Percentiles rank a stretch among this genome's conserved stretches.
phyloP scores from a whole-genome alignment of 306 rosid genomes.

The Fragaria vesca region DNA sequence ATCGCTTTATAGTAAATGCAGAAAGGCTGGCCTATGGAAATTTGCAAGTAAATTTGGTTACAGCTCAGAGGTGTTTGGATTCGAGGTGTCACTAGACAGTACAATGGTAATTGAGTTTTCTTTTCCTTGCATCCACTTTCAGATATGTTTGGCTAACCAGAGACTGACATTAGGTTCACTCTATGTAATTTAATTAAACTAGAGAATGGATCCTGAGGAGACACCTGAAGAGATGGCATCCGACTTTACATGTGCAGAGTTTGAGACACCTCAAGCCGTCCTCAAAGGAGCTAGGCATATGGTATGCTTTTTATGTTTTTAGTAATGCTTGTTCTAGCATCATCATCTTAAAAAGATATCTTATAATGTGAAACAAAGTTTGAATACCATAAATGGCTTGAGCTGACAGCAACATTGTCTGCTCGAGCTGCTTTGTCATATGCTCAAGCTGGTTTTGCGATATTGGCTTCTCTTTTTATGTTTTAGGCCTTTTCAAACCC shows the following conservation, averaged over 20 bases:
- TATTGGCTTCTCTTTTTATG: neutral
- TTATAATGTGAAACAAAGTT: neutral
- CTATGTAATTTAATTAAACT: neutral
- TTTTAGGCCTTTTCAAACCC: neutral
- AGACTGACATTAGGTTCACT: constrained; percentile 12
- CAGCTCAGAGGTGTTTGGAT: constrained; percentile 86
- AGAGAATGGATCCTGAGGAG: constrained; percentile 45
- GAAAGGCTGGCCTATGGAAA: constrained; percentile 92
- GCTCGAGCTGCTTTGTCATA: no score
- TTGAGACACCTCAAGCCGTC: constrained; percentile 75
- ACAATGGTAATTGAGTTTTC: constrained; percentile 47
- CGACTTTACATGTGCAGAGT: constrained; percentile 78
- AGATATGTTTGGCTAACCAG: constrained; percentile 10
- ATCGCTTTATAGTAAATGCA: constrained; percentile 60
- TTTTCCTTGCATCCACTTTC: constrained; percentile 22
- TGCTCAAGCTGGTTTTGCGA: neutral
- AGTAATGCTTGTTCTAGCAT: neutral
- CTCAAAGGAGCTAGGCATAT: constrained; percentile 92
- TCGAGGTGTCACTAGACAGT: constrained; percentile 58
- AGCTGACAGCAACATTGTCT: neutral
- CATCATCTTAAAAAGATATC: neutral
- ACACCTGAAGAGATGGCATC: constrained; percentile 98
- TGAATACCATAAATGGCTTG: neutral
- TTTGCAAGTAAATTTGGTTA: constrained; percentile 85
- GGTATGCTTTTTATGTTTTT: constrained; percentile 40